phyloP scores from a whole-genome alignment of 2,329 filamentous ascomycete species.

The Colletotrichum cuscutae region DNA sequence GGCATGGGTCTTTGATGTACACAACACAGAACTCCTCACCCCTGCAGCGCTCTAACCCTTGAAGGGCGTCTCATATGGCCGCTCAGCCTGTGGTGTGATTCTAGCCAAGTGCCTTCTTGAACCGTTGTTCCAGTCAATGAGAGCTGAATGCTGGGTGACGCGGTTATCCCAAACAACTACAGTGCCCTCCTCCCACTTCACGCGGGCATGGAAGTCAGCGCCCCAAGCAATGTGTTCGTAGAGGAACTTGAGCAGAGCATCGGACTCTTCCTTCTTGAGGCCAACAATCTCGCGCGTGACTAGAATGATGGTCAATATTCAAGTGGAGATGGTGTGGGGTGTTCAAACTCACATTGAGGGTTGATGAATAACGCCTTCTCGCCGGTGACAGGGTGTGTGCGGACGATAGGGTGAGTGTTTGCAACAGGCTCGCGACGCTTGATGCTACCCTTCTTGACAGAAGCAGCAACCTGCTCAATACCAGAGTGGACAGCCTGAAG shows the following conservation, averaged over 20 bases:
- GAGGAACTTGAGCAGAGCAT: constrained; percentile 31
- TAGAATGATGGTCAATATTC: background rate
- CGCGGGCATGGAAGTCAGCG: constrained; percentile 32
- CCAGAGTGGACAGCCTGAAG: constrained; percentile 33
- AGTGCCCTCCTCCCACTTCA: constrained; percentile 34
- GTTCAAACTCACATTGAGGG: constrained; percentile 25
- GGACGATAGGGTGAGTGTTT: constrained; percentile 29
- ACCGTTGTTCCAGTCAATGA: constrained; percentile 33
- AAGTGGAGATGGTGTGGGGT: no score
- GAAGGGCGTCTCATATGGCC: constrained; percentile 32
- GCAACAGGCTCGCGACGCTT: constrained; percentile 34
- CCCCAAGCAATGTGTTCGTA: constrained; percentile 35
- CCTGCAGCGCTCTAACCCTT: constrained; percentile 15
- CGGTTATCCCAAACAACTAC: constrained; percentile 34
- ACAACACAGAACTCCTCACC: background rate
- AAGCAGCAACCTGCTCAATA: constrained; percentile 30
- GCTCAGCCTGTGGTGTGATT: constrained; percentile 31
- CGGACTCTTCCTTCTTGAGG: constrained; percentile 33
- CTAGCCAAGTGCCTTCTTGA: constrained; percentile 31
- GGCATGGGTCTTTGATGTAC: background rate
- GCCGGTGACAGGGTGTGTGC: constrained; percentile 31
- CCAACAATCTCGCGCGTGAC: constrained; percentile 33
- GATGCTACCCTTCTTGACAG: constrained; percentile 32
- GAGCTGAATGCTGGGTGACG: constrained; percentile 31
- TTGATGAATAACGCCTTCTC: constrained; percentile 33